phyloP scores from a whole-genome alignment of 805 yeast genomes.

The Candida mattraensis region DNA sequence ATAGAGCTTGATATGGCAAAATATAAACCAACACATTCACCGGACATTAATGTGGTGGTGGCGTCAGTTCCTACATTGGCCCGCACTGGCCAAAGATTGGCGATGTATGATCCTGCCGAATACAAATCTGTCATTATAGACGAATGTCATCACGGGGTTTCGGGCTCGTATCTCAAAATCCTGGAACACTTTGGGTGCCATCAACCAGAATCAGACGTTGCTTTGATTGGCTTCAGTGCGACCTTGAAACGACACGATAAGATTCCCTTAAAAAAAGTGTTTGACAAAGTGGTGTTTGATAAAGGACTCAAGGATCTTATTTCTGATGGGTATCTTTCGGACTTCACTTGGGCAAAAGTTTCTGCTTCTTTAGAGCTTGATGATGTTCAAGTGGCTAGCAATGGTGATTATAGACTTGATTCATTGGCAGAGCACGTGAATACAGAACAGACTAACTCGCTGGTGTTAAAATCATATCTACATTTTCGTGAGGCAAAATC shows the following conservation, averaged over 20 bases:
- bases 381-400: conserved; percentile 22
- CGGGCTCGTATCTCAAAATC: conserved; percentile 60
- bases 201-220: conserved; percentile 41
- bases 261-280: conserved; percentile 51
- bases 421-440: conserved; percentile 57
- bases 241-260: conserved; percentile 81
- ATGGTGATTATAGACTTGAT: conserved; percentile 55
- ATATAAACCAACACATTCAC: conserved; percentile 36
- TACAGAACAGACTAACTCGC: conserved; percentile 49
- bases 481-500: conserved; percentile 40
- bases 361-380: conserved; percentile 36
- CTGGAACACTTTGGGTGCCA: conserved; percentile 58
- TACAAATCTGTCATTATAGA: conserved; percentile 78
- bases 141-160: conserved; percentile 92
- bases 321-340: conserved; percentile 64
- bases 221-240: conserved; percentile 84
- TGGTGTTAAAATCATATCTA: conserved; percentile 54
- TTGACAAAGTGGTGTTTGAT: conserved; percentile 76
- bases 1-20: conserved; percentile 74
- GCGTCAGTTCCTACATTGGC: conserved; percentile 76
- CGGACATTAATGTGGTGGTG: conserved; percentile 60
- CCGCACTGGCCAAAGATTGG: conserved; percentile 42
- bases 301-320: conserved; percentile 67
- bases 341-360: conserved; percentile 63
- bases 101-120: conserved; percentile 53